phyloP scores from a whole-genome alignment of 768 basidiomycete species.

The Sporobolomyces roseus region DNA sequence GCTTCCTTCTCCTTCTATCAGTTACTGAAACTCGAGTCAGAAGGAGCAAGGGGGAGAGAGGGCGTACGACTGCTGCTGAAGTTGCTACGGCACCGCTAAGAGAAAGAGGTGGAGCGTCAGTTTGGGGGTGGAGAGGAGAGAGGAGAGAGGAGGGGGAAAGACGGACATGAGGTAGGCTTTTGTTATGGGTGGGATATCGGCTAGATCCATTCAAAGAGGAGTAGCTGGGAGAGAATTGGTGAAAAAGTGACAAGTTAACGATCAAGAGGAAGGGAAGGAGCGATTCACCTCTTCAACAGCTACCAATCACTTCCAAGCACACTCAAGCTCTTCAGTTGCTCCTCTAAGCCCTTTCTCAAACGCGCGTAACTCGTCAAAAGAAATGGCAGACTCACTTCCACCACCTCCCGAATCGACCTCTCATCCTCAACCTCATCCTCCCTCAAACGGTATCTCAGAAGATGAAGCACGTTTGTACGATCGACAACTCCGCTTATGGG shows the following conservation, averaged over 20 bases:
- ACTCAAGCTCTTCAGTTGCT: too few species aligned
- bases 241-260: too few species aligned
- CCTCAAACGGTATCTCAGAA: constrained; percentile 21
- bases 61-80: background rate
- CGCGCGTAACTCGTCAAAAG: too few species aligned
- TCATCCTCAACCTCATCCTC: background rate
- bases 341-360: too few species aligned
- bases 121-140: background rate
- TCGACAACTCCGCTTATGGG: constrained; percentile 86
- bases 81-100: background rate
- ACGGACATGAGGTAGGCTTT: constrained; percentile 41
- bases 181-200: constrained; percentile 41
- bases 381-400: too few species aligned
- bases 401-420: background rate
- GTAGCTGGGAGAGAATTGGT: too few species aligned
- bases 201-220: constrained; percentile 36
- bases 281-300: too few species aligned
- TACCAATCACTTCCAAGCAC: too few species aligned
- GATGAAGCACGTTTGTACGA: constrained; percentile 64
- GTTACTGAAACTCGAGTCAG: too few species aligned
- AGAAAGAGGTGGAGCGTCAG: background rate
- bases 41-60: background rate
- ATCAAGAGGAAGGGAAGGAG: background rate
- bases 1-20: too few species aligned
- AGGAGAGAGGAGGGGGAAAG: background rate